Conservation (phyloP, 1,284 basidiomycete species). For the Rhizoctonia solani region DNA sequence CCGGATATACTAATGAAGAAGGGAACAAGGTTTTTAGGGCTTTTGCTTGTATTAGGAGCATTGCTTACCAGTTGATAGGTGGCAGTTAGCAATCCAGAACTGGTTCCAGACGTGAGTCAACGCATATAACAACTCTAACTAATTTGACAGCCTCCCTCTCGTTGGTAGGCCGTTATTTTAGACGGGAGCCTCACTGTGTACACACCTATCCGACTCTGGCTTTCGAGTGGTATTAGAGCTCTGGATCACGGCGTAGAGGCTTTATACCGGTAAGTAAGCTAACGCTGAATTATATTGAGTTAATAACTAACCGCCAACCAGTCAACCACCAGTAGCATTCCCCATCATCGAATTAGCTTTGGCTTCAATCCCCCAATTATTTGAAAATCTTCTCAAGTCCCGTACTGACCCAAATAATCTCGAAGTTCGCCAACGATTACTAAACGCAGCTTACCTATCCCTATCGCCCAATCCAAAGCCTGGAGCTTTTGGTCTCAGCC, state of each 20-base stretch:
- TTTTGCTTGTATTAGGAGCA: neutral
- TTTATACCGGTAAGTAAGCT: conserved; percentile 47
- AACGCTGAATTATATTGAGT: neutral
- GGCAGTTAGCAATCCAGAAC: conserved; percentile 55
- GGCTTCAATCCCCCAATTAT: conserved; percentile 60
- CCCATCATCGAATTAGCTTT: conserved; percentile 40
- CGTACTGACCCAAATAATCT: conserved; percentile 64
- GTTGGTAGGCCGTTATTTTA: conserved; percentile 60
- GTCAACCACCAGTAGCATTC: conserved; percentile 35
- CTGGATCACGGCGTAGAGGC: conserved; percentile 74
- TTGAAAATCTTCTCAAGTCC: conserved; percentile 68
- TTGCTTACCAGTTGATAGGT: neutral
- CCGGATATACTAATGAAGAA: conserved; percentile 74
- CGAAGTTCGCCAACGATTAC: conserved; percentile 66
- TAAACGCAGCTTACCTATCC: conserved; percentile 79
- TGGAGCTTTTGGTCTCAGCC: conserved; percentile 71
- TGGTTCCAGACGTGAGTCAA: conserved; percentile 57
- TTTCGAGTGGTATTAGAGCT: conserved; percentile 76
- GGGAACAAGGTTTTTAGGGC: conserved; percentile 59
- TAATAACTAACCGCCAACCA: neutral
- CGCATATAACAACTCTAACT: neutral
- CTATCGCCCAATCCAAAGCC: conserved; percentile 64
- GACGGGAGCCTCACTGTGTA: conserved; percentile 74
- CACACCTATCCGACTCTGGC: conserved; percentile 77
- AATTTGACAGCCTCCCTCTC: neutral